These are phyloP conservation scores for Nannochloris sp. DNA, from an alignment of 139 green algal genomes.

Conservation along the genomic window DNA sequence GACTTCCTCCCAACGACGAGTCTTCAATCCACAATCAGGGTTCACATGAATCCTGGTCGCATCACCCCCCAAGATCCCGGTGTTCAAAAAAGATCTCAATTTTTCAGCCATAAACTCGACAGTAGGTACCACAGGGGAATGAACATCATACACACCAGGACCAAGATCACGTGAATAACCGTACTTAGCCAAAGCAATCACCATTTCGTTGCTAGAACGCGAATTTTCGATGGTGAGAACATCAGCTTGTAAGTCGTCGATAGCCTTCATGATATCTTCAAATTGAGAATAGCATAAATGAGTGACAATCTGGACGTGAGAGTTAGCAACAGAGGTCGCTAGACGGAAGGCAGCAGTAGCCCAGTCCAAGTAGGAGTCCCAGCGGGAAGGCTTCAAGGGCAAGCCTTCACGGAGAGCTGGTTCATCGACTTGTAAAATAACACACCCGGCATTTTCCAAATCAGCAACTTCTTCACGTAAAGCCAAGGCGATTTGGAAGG, in stretches of 20 bases:
- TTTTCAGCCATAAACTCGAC: constrained; percentile 56
- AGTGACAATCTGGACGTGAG: constrained; percentile 64
- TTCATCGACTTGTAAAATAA: constrained; percentile 83
- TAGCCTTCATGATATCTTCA: constrained; percentile 75
- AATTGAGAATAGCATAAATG: constrained; percentile 93
- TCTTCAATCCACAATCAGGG: constrained; percentile 88
- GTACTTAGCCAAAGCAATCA: constrained; percentile 50
- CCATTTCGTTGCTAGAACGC: constrained; percentile 73
- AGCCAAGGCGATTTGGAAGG: constrained; percentile 71
- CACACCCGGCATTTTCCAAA: constrained; percentile 73
- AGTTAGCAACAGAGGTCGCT: constrained; percentile 33
- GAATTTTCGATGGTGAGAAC: constrained; percentile 93
- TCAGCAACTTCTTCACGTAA: constrained; percentile 77
- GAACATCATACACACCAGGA: constrained; percentile 85
- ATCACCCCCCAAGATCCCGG: constrained; percentile 48
- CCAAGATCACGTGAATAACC: constrained; percentile 73
- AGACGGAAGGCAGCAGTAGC: constrained; percentile 79
- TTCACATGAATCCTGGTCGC: constrained; percentile 68
- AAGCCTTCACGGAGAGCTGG: constrained; percentile 86
- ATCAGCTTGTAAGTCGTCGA: constrained; percentile 71
- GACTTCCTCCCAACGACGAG: constrained; percentile 52
- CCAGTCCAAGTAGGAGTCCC: constrained; percentile 75
- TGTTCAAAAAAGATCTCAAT: constrained; percentile 59
- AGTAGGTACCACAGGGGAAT: constrained; percentile 67
- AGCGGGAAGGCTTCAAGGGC: constrained; percentile 65